These are phyloP conservation scores for Pythium apleroticum DNA, from an alignment of 352 stramenopile species.

Conservation along the genomic window DNA sequence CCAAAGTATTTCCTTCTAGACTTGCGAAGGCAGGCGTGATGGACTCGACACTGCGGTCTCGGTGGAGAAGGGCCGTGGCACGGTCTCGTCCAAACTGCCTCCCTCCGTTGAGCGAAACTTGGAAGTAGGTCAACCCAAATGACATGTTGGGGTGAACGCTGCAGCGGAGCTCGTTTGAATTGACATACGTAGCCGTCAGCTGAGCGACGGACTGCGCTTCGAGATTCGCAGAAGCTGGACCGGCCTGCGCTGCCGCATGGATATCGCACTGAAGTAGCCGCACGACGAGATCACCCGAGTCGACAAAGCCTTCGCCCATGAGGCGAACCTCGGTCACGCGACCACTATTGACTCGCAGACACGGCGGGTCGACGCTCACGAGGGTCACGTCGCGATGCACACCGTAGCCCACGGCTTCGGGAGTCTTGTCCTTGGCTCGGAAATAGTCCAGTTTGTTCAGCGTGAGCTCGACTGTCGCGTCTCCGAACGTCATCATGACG, in stretches of 20 bases:
- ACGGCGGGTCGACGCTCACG: slow-evolving; percentile 47
- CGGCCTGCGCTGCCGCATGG: not conserved
- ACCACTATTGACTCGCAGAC: slow-evolving; percentile 59
- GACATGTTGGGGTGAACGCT: slow-evolving; percentile 63
- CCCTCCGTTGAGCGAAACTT: slow-evolving; percentile 62
- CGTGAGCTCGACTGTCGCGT: slow-evolving; percentile 47
- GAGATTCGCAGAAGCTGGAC: not conserved
- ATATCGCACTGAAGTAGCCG: slow-evolving; percentile 45
- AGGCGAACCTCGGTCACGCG: slow-evolving; percentile 53
- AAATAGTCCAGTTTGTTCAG: slow-evolving; percentile 59
- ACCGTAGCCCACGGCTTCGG: slow-evolving; percentile 45
- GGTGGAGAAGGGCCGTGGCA: slow-evolving; percentile 45
- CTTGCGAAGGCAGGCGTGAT: slow-evolving; percentile 41
- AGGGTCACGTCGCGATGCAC: slow-evolving; percentile 53
- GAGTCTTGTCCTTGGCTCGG: slow-evolving; percentile 35
- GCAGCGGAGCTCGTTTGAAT: slow-evolving; percentile 49
- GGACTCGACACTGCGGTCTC: slow-evolving; percentile 41
- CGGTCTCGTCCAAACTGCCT: slow-evolving; percentile 50
- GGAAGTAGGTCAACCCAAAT: slow-evolving; percentile 59
- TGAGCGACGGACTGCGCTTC: slow-evolving; percentile 32
- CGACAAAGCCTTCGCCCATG: slow-evolving; percentile 55
- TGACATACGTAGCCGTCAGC: slow-evolving; percentile 52
- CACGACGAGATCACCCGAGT: slow-evolving; percentile 65
- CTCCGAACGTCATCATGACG: slow-evolving; percentile 52
- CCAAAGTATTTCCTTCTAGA: slow-evolving; percentile 35